Conservation (phyloP, 768 basidiomycete species). For the Russula sp. region DNA sequence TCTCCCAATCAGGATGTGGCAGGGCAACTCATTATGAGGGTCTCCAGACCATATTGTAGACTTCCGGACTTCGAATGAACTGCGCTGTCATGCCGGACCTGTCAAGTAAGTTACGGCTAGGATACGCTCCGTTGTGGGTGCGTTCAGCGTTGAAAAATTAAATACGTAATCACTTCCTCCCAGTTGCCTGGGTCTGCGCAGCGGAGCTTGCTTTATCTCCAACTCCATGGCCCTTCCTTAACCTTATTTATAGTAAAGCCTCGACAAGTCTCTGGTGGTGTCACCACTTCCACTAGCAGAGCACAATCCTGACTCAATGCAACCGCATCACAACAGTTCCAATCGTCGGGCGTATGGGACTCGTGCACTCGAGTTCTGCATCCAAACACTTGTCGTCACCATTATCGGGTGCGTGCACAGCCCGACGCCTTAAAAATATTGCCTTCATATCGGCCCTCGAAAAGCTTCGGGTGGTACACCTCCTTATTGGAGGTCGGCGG, state of each 20-base stretch:
- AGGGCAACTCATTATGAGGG: neutral
- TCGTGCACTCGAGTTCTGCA: slow-evolving; percentile 6
- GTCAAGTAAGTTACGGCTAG: neutral
- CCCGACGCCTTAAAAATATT: neutral
- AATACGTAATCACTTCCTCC: slow-evolving; percentile 3
- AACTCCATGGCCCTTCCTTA: too few relatives aligned
- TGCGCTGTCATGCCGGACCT: neutral
- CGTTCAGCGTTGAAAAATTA: too few relatives aligned
- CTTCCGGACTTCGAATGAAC: neutral
- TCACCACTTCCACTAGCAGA: too few relatives aligned
- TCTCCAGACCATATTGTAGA: neutral
- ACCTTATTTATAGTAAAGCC: too few relatives aligned
- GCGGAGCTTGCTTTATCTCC: too few relatives aligned
- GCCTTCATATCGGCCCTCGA: neutral
- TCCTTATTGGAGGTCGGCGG: slow-evolving; percentile 22
- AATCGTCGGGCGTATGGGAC: neutral
- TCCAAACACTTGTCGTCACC: slow-evolving; percentile 17
- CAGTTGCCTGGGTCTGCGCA: too few relatives aligned
- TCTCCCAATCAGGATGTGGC: neutral
- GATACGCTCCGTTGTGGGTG: too few relatives aligned
- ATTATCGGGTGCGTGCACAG: slow-evolving; percentile 20
- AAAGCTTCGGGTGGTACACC: slow-evolving; percentile 19
- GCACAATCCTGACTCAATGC: neutral
- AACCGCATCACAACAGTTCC: neutral
- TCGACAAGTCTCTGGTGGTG: too few relatives aligned